A percentile compares a stretch with the other conserved stretches of the same genome.
Evolutionary conservation across 805 yeast genomes (phyloP).

Genomic region (Pichia ethanolica): DNA sequence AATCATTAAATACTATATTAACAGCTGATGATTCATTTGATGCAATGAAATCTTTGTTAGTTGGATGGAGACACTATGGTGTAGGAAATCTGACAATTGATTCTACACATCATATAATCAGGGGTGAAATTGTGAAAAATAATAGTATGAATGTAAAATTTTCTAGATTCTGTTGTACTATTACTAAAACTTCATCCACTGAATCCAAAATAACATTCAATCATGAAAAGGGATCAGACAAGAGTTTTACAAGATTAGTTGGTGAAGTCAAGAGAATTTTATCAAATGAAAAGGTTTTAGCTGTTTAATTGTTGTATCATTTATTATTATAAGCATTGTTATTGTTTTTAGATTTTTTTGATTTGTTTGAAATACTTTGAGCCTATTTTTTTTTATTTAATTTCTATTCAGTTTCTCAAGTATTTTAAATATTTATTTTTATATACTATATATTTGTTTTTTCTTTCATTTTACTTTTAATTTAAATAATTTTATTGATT

Average conservation of each 20-base stretch:
- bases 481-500: too few relatives aligned
- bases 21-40: slow-evolving; percentile 51
- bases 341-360: neutral
- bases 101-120: slow-evolving; percentile 36
- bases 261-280: slow-evolving; percentile 59
- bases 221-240: slow-evolving; percentile 58
- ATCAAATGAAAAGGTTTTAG: slow-evolving; percentile 54
- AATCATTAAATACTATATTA: slow-evolving; percentile 28
- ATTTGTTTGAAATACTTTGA: neutral
- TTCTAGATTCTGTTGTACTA: slow-evolving; percentile 53
- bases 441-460: neutral
- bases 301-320: slow-evolving; percentile 8
- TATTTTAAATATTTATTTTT: neutral
- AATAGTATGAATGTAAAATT: slow-evolving; percentile 58
- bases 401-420: neutral
- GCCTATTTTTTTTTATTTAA: neutral
- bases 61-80: slow-evolving; percentile 68
- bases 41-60: slow-evolving; percentile 54
- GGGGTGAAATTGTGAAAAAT: slow-evolving; percentile 55
- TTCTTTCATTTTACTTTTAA: neutral
- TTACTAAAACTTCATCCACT: slow-evolving; percentile 33
- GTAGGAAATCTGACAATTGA: slow-evolving; percentile 46
- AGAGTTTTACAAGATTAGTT: slow-evolving; percentile 52
- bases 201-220: slow-evolving; percentile 49
- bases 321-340: neutral